phyloP scores from a whole-genome alignment of 768 basidiomycete genomes.

The Lyophyllum shimeji region DNA sequence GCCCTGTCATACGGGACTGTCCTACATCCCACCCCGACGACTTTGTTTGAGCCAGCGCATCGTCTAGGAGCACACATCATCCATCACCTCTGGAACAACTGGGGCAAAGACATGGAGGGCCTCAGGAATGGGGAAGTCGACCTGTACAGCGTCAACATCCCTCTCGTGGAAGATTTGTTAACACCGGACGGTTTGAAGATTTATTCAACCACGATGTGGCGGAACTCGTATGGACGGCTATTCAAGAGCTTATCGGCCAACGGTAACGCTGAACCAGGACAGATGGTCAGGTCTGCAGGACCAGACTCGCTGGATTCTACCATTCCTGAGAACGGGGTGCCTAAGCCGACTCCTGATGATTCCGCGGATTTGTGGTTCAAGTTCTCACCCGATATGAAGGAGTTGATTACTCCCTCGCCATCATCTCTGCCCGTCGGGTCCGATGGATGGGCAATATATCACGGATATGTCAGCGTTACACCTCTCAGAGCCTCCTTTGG shows the following conservation, averaged over 20 bases:
- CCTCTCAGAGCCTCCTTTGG: slow-evolving; percentile 76
- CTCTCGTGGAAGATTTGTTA: slow-evolving; percentile 68
- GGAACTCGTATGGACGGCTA: slow-evolving; percentile 79
- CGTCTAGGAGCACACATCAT: slow-evolving; percentile 66
- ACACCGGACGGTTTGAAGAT: slow-evolving; percentile 61
- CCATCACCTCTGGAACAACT: slow-evolving; percentile 75
- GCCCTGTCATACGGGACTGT: slow-evolving; percentile 89
- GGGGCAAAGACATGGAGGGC: slow-evolving; percentile 71
- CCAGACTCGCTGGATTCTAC: slow-evolving; percentile 36
- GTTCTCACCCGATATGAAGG: slow-evolving; percentile 69
- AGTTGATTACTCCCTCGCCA: slow-evolving; percentile 59
- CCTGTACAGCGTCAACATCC: slow-evolving; percentile 86
- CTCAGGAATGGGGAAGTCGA: slow-evolving; percentile 67
- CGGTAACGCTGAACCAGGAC: slow-evolving; percentile 18
- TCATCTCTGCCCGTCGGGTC: slow-evolving; percentile 70
- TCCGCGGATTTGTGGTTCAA: slow-evolving; percentile 59
- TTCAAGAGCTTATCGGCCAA: slow-evolving; percentile 54
- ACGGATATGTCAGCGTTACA: slow-evolving; percentile 74
- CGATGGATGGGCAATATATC: slow-evolving; percentile 78
- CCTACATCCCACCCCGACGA: slow-evolving; percentile 59
- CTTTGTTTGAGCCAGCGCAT: slow-evolving; percentile 72
- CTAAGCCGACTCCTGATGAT: slow-evolving; percentile 12
- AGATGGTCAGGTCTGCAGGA: slow-evolving; percentile 35
- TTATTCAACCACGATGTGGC: slow-evolving; percentile 83
- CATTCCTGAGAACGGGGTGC: background rate